Conservation (phyloP, 2,329 filamentous ascomycete genomes). For the Exophiala lecanii-corni region DNA sequence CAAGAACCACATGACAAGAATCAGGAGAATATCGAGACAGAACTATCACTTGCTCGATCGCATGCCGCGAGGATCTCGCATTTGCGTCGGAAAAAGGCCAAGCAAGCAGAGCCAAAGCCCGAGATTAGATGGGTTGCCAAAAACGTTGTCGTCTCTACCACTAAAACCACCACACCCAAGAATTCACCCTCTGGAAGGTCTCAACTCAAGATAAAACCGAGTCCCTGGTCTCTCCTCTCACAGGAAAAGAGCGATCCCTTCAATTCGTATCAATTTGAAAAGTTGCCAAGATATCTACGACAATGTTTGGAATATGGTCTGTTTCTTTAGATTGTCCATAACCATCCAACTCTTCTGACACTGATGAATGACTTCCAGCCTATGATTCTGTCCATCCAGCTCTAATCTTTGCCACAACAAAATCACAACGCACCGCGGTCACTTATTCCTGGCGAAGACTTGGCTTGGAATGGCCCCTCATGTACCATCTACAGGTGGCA, state of each 20-base stretch:
- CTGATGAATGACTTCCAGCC: constrained; percentile 3
- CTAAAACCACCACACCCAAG: background rate
- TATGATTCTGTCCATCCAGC: constrained; percentile 13
- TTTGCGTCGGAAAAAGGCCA: constrained; percentile 1
- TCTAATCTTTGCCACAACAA: constrained; percentile 2
- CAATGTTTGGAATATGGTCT: constrained; percentile 11
- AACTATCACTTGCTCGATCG: background rate
- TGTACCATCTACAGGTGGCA: constrained; percentile 16
- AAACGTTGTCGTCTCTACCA: background rate
- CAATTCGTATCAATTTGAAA: constrained; percentile 6
- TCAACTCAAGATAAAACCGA: constrained; percentile 1
- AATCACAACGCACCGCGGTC: constrained; percentile 1
- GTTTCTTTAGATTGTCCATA: background rate
- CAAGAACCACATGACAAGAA: background rate
- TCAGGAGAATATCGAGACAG: background rate
- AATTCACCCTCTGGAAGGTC: too few relatives aligned
- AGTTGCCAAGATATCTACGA: constrained; percentile 9
- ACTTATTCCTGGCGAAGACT: constrained; percentile 10
- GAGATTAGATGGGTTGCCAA: background rate
- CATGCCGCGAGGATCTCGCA: constrained; percentile 1
- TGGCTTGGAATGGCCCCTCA: constrained; percentile 13
- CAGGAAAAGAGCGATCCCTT: constrained; percentile 14
- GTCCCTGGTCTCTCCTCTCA: constrained; percentile 6
- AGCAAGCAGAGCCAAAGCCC: background rate
- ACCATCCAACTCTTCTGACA: too few relatives aligned